Evolutionary conservation across 306 rosid species (phyloP), one percentile per base, ranked within the genome.

Genomic region (Psophocarpus tetragonolobus): DNA sequence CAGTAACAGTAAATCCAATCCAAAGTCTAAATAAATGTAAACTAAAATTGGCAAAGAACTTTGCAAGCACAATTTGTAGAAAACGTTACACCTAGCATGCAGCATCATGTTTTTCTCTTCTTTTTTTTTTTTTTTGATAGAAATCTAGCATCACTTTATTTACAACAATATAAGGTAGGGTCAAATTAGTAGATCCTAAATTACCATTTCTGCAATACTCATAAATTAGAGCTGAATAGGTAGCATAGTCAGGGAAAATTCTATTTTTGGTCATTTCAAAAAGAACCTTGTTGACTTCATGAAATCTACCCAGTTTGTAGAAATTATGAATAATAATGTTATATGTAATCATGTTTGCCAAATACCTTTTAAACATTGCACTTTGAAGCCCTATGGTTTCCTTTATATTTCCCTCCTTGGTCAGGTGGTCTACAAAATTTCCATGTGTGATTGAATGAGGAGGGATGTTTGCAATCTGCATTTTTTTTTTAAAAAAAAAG

Each of bases 251-350:
- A 3, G 97, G 97, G 77, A 79, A 87, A 36, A 92, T 79, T 73
- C 95, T 90, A 58, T 84, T 83, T 75, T 58, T 74, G 38, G 87
- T 70, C 98, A 92, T 94, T 76, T 84, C 91, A 53, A 71, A 76
- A 6, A 92, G 90, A 76, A 94, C 83, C 29, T 85, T 54, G 62
- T 86, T 74, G 69, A 97, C 97, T 84, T 92, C 97, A 3, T 71
- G 68, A 81, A 94, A 89, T 72, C 85, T 87, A 44, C 93, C 95
- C 86, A 87, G 81, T 80, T 88, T 90, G 88, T 92, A 94, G 81
- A 90, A 94, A 76, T 95, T 93, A 15, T 92, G 86, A 38, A 94
- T 88, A 58, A 94, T 94, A 77, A 90, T 89, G 85, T 92, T 94
- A 75, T 88, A 94, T 17, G 98, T 87, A 23, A 87, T 87, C 4